phyloP scores from a whole-genome alignment of 176 grass and related monocot species.

The Raddia guianensis region DNA sequence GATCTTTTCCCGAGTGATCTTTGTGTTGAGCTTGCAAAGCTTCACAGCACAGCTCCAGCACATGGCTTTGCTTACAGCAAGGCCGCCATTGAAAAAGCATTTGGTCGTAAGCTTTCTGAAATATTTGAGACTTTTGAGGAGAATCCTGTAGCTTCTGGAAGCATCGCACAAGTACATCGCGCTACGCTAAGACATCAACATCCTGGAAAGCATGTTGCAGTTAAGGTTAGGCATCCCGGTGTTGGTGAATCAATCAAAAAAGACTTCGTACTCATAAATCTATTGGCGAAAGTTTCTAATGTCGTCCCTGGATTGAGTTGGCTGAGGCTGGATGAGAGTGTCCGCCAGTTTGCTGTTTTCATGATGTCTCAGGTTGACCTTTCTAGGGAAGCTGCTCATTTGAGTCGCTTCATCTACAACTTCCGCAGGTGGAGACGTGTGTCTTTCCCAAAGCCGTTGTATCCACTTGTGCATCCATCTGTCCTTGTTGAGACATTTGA shows the following conservation, averaged over 20 bases:
- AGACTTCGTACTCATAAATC: conserved; percentile 89
- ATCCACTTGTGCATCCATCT: conserved; percentile 95
- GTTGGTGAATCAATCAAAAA: conserved; percentile 90
- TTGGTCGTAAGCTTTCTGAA: conserved; percentile 71
- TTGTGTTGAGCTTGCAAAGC: conserved; percentile 87
- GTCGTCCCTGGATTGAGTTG: conserved; percentile 81
- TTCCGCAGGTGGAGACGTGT: conserved; percentile 87
- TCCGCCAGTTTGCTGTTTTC: conserved; percentile 84
- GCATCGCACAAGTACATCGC: conserved; percentile 93
- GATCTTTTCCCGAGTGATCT: conserved; percentile 96
- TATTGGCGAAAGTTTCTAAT: conserved; percentile 65
- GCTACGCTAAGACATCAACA: conserved; percentile 68
- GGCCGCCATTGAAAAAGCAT: conserved; percentile 81
- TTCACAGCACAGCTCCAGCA: conserved; percentile 80
- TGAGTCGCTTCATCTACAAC: conserved; percentile 93
- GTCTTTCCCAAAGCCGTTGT: conserved; percentile 91
- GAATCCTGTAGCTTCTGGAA: conserved; percentile 90
- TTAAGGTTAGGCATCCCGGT: conserved; percentile 96
- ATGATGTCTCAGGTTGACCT: conserved; percentile 99
- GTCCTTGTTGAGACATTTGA: conserved; percentile 99
- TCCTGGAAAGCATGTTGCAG: conserved; percentile 78
- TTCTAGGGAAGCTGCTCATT: conserved; percentile 90
- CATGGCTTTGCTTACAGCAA: conserved; percentile 85
- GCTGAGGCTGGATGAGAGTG: conserved; percentile 97
- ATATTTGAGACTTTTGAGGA: conserved; percentile 94